Evolutionary conservation across 2,329 filamentous ascomycete genomes (phyloP), one percentile per base, ranked within the genome.

Genomic region (Penicillium sp.): DNA sequence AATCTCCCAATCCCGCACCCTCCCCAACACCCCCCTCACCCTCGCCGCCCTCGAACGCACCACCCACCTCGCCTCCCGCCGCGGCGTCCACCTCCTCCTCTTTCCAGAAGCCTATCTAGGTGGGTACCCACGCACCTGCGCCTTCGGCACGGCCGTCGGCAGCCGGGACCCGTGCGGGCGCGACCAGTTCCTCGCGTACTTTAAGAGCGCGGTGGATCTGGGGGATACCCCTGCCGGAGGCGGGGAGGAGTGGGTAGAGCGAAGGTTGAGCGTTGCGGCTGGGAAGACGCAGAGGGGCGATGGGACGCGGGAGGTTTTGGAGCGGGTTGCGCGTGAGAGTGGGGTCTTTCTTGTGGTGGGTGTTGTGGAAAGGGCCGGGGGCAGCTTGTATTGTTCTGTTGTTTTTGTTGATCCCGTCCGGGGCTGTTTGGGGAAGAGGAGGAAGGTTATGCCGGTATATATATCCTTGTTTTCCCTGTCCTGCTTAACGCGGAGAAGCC

Each of bases 21-120:
- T 74, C 25, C 59, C 71, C 31, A 72, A 71, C 4, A 69, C 74
- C 15, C 28, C 78, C 25, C 79, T 83, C 37, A 95, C 92, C 1
- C 84, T 96, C 58, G 69, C 76, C 7, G 84, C 88, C 37, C 85
- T 96, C 54, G 82, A 87, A 69, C 67, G 74, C 12, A 86, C 90
- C 11, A 87, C 90, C 34, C 78, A 77, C 34, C 78, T 81, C 37
- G 92, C 92, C 17, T 84, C 87, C 43, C 82, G 73, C 7, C 74
- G 79, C 43, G 79, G 79, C 51, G 79, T 86, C 28, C 79, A 95
- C 73, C 82, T 97, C 54, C 82, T 97, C 38, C 86, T 97, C 58
- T 92, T 96, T 62, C 93, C 93, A 0, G 93, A 97, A 80, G 93
- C 92, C 31, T 96, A 91, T 72, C 83, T 97, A 1, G 93, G 93